Evolutionary conservation across 2,329 filamentous ascomycete genomes (phyloP).

Genomic region (Calonectria hawksworthii): DNA sequence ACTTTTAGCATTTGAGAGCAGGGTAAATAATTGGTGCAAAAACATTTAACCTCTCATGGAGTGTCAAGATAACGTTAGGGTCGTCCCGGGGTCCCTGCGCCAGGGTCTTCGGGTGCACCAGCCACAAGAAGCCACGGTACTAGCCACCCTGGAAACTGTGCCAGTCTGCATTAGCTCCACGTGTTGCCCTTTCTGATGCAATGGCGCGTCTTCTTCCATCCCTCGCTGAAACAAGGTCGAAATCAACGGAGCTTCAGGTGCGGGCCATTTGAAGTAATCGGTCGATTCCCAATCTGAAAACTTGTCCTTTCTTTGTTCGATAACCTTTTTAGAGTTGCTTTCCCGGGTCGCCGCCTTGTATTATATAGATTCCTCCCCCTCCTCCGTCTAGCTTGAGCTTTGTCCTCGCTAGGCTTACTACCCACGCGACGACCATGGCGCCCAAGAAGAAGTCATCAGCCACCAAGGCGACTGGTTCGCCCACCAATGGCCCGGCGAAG

Average conservation of each 20-base stretch:
- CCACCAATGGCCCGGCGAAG: constrained; percentile 61
- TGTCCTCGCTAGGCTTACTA: constrained; percentile 11
- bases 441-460: constrained; percentile 36
- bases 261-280: constrained; percentile 48
- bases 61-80: not conserved
- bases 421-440: constrained; percentile 34
- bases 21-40: constrained; percentile 23
- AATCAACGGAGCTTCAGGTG: constrained; percentile 48
- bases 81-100: constrained; percentile 3
- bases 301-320: constrained; percentile 10
- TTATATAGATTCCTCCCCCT: constrained; percentile 23
- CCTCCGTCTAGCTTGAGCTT: not conserved
- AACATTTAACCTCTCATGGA: not conserved
- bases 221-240: constrained; percentile 32
- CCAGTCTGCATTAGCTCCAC: constrained; percentile 29
- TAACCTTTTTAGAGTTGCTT: not conserved
- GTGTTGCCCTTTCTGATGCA: constrained; percentile 36
- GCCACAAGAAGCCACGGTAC: constrained; percentile 40
- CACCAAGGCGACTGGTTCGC: constrained; percentile 40
- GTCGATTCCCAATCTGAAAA: constrained; percentile 17
- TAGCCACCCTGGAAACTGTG: constrained; percentile 35
- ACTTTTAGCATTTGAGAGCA: too few relatives aligned
- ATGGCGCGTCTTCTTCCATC: constrained; percentile 23
- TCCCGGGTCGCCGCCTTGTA: constrained; percentile 14
- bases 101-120: not conserved